Conservation (phyloP, 768 basidiomycete species). For the Tephrocybe sp. region DNA sequence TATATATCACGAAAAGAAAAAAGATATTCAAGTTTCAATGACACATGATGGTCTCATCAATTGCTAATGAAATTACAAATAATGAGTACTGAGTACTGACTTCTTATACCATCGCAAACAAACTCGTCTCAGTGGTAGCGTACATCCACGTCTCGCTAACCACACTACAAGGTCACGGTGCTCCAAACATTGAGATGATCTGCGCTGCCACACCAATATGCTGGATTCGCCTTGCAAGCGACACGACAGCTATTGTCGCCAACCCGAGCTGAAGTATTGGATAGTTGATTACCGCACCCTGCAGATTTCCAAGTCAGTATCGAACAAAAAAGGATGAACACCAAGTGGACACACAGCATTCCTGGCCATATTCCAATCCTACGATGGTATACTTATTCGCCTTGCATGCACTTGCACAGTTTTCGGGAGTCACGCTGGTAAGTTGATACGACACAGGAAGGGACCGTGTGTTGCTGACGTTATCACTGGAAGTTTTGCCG, state of each 20-base stretch:
- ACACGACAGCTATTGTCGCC: conserved; percentile 5
- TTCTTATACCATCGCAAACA: no score
- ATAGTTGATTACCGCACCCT: conserved; percentile 5
- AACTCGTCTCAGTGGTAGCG: no score
- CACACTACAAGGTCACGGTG: background rate
- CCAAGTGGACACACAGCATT: conserved; percentile 3
- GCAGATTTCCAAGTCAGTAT: background rate
- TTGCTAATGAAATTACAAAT: no score
- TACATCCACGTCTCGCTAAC: background rate
- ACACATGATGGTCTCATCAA: no score
- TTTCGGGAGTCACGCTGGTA: conserved; percentile 8
- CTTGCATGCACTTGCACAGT: conserved; percentile 7
- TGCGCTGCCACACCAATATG: conserved; percentile 3
- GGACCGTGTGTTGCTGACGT: conserved; percentile 1
- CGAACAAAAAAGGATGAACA: background rate
- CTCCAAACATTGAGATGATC: conserved; percentile 4
- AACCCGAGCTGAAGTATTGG: background rate
- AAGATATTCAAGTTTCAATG: no score
- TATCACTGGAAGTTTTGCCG: background rate
- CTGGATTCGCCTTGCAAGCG: conserved; percentile 4
- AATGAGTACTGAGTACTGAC: no score
- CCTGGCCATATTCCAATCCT: conserved; percentile 9
- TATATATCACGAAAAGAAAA: no score
- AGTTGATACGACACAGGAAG: conserved; percentile 3
- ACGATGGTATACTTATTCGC: conserved; percentile 8